These are phyloP conservation scores for Curvularia hawaiiensis DNA, from an alignment of 2,329 filamentous ascomycete species.

Conservation along the genomic window DNA sequence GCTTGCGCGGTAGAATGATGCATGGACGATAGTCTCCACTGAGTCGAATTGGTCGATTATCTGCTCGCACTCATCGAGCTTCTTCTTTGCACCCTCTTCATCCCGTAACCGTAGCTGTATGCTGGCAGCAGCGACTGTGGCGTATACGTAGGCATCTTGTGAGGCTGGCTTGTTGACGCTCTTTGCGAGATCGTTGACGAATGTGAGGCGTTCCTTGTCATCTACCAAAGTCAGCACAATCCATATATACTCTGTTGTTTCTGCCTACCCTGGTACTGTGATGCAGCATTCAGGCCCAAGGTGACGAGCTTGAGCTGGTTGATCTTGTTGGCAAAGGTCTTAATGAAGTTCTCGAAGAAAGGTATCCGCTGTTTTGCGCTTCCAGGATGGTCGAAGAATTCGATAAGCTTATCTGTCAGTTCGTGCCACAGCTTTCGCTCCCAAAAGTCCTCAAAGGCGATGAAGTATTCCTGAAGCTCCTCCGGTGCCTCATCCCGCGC, in stretches of 20 bases:
- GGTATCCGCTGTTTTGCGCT: conserved; percentile 84
- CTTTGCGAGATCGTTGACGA: conserved; percentile 80
- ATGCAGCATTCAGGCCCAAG: conserved; percentile 83
- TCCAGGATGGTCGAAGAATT: conserved; percentile 83
- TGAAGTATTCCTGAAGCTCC: conserved; percentile 83
- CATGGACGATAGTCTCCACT: conserved; percentile 93
- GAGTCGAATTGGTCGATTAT: conserved; percentile 92
- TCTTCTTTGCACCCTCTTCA: conserved; percentile 80
- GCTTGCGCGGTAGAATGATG: conserved; percentile 93
- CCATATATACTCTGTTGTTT: conserved; percentile 48
- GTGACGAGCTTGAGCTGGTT: conserved; percentile 98
- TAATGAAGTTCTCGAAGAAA: conserved; percentile 93
- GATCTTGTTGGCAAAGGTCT: conserved; percentile 97
- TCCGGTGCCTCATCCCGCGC: conserved; percentile 87
- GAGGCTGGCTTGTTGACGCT: conserved; percentile 92
- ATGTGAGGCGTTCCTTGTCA: conserved; percentile 81
- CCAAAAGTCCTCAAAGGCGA: conserved; percentile 96
- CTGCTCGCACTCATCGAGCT: conserved; percentile 84
- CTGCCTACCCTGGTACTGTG: conserved; percentile 74
- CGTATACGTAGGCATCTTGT: conserved; percentile 95
- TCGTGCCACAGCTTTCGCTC: conserved; percentile 99
- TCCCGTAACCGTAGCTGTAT: conserved; percentile 83
- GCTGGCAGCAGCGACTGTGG: conserved; percentile 84
- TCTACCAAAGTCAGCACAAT: conserved; percentile 59
- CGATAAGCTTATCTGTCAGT: conserved; percentile 84